phyloP scores from a whole-genome alignment of 306 rosid species.

The Abrus pulchellus region DNA sequence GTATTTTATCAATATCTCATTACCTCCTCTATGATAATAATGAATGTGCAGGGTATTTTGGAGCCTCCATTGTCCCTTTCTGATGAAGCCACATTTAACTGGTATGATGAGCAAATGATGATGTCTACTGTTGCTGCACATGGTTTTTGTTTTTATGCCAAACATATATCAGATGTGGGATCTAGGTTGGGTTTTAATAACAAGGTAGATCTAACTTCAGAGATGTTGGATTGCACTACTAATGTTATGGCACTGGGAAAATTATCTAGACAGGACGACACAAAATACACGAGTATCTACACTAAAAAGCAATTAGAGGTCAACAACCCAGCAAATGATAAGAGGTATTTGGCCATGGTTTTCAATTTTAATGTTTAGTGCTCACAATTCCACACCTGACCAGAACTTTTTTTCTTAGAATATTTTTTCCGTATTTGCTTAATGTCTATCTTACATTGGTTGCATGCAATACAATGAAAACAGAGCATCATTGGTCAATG shows the following conservation, averaged over 20 bases:
- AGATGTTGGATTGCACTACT: conserved; percentile 69
- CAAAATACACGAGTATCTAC: conserved; percentile 29
- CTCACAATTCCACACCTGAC: not conserved
- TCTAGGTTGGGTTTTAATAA: conserved; percentile 55
- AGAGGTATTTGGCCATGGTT: conserved; percentile 57
- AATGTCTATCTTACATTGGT: conserved; percentile 22
- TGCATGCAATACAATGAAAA: conserved; percentile 59
- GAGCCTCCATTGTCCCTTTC: conserved; percentile 59
- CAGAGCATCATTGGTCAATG: conserved; percentile 52
- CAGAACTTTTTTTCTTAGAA: not conserved
- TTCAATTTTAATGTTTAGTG: conserved; percentile 23
- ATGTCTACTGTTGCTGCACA: conserved; percentile 73
- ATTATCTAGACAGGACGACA: conserved; percentile 59
- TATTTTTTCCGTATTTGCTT: conserved; percentile 6
- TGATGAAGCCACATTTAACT: conserved; percentile 62
- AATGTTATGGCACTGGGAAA: conserved; percentile 67
- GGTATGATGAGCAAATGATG: conserved; percentile 74
- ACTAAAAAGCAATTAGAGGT: conserved; percentile 49
- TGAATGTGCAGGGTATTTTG: conserved; percentile 66
- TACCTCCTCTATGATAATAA: conserved; percentile 42
- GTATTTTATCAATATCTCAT: conserved; percentile 10
- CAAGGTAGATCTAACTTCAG: conserved; percentile 63
- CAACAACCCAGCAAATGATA: conserved; percentile 46
- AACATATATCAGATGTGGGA: conserved; percentile 62
- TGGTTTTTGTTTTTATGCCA: conserved; percentile 82